Evolutionary conservation across 371 early-diverging fungal genomes (phyloP).

Genomic region (Syncephalastrum contaminatum): DNA sequence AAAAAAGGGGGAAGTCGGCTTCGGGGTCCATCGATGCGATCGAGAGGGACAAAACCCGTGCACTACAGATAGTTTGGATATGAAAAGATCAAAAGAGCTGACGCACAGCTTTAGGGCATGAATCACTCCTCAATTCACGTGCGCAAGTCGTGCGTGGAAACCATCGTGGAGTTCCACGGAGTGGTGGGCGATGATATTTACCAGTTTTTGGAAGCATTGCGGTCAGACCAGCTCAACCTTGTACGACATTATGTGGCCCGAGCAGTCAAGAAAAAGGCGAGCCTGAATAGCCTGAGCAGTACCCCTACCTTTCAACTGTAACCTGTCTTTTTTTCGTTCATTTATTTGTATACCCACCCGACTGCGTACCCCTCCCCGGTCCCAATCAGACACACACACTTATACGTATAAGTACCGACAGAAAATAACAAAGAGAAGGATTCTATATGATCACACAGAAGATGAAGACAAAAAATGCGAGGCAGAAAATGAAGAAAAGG

Average conservation of each 20-base stretch:
- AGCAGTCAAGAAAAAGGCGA: conserved; percentile 39
- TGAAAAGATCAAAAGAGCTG: too few species aligned
- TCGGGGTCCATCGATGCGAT: too few species aligned
- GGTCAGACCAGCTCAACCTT: conserved; percentile 45
- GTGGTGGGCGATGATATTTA: conserved; percentile 43
- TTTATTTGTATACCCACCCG: neutral
- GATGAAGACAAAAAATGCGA: too few species aligned
- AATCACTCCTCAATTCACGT: conserved; percentile 41
- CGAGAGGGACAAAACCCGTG: neutral
- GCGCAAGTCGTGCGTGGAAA: conserved; percentile 49
- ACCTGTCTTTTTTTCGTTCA: neutral
- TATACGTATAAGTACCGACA: neutral
- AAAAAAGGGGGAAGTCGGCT: neutral
- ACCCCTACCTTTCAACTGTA: conserved; percentile 15
- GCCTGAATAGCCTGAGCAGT: conserved; percentile 34
- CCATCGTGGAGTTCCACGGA: conserved; percentile 50
- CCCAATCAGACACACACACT: conserved; percentile 6
- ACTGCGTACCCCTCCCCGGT: neutral
- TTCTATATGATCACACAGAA: too few species aligned
- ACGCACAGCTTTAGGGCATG: conserved; percentile 26
- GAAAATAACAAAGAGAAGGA: too few species aligned
- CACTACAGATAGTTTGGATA: conserved; percentile 4
- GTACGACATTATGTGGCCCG: conserved; percentile 45
- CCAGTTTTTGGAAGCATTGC: conserved; percentile 34
- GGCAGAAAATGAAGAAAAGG: too few species aligned